A percentile compares a stretch with the other conserved stretches of the same genome.
Evolutionary conservation across 768 basidiomycete species (phyloP).

Genomic region (Suillus fuscotomentosus): DNA sequence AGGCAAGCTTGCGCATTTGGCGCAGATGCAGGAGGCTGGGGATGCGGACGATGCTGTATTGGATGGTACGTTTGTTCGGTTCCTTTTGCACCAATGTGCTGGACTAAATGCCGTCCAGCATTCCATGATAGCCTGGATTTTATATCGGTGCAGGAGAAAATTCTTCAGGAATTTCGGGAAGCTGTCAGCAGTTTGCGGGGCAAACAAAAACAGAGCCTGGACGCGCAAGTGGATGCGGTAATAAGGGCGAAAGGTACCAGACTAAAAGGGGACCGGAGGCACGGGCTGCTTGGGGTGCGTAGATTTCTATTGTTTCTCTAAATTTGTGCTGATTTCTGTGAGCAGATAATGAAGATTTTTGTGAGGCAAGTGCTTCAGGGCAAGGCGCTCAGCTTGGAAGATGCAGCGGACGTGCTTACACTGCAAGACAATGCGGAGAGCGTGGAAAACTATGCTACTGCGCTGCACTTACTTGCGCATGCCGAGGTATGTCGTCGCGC

Average conservation of each 20-base stretch:
- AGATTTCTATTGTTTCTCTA: background rate
- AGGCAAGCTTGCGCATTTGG: conserved; percentile 82
- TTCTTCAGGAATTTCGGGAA: conserved; percentile 61
- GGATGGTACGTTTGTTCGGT: conserved; percentile 44
- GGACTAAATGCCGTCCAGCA: conserved; percentile 39
- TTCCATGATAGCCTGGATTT: conserved; percentile 90
- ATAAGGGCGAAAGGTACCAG: conserved; percentile 50
- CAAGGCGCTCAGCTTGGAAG: conserved; percentile 72
- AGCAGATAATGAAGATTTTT: conserved; percentile 68
- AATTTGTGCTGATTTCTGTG: conserved; percentile 1
- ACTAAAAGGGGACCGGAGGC: conserved; percentile 38
- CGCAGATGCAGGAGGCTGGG: conserved; percentile 48
- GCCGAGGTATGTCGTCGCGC: conserved; percentile 41
- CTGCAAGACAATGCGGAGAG: conserved; percentile 73
- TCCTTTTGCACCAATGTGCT: background rate
- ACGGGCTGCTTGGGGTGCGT: conserved; percentile 44
- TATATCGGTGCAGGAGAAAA: conserved; percentile 74
- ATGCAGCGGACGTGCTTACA: conserved; percentile 78
- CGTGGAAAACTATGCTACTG: conserved; percentile 65
- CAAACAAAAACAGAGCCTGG: conserved; percentile 57
- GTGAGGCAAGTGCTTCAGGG: conserved; percentile 72
- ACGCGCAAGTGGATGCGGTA: conserved; percentile 66
- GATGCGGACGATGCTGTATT: conserved; percentile 49
- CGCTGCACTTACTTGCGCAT: conserved; percentile 62
- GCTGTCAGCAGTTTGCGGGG: conserved; percentile 48